Percentiles rank a stretch among this genome's conserved stretches.
phyloP scores from a whole-genome alignment of 2,329 filamentous ascomycete species.

The Trichoderma oligosporum region DNA sequence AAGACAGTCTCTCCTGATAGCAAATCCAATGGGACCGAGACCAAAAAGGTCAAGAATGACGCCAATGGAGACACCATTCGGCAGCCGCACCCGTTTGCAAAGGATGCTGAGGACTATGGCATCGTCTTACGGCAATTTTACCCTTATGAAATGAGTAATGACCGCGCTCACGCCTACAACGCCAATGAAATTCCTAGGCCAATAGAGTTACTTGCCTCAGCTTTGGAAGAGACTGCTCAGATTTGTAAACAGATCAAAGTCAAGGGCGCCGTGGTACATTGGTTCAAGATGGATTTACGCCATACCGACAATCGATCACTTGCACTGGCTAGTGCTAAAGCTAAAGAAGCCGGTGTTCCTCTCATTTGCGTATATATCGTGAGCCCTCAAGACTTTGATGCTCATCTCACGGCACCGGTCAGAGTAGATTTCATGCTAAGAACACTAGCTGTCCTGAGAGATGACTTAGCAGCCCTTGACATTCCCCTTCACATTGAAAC shows the following conservation, averaged over 20 bases:
- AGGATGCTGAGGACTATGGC: constrained; percentile 50
- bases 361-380: constrained; percentile 75
- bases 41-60: constrained; percentile 35
- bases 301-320: constrained; percentile 70
- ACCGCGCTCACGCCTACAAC: constrained; percentile 70
- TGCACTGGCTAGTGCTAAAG: constrained; percentile 60
- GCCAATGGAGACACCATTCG: constrained; percentile 35
- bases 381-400: constrained; percentile 79
- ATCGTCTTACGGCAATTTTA: constrained; percentile 74
- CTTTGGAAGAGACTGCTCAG: constrained; percentile 57
- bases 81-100: constrained; percentile 45
- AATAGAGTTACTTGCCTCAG: constrained; percentile 62
- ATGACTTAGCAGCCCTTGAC: constrained; percentile 64
- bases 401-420: constrained; percentile 68
- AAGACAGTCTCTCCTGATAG: constrained; percentile 23
- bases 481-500: constrained; percentile 78
- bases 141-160: constrained; percentile 80
- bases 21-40: constrained; percentile 24
- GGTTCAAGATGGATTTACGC: constrained; percentile 84
- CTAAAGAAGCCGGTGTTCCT: constrained; percentile 64
- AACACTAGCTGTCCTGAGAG: constrained; percentile 60
- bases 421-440: constrained; percentile 80
- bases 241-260: constrained; percentile 50
- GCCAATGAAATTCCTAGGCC: constrained; percentile 66
- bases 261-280: constrained; percentile 70